phyloP scores from a whole-genome alignment of 2,329 filamentous ascomycete genomes.

The Microascus cirrosus region DNA sequence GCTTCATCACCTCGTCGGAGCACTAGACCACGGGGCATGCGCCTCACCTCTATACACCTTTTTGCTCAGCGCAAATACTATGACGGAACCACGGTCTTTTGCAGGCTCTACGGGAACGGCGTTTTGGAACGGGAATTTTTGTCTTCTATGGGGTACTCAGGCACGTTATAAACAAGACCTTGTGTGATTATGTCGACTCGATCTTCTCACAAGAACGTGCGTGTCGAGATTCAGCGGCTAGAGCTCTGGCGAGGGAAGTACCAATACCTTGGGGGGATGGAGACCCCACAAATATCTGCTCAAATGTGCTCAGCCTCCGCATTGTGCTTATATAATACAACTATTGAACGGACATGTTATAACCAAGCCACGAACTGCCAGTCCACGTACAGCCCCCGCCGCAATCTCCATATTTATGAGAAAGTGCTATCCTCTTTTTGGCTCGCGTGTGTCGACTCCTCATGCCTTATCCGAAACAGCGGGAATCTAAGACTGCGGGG shows the following conservation, averaged over 20 bases:
- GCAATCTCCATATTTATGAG: background rate
- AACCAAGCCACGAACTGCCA: background rate
- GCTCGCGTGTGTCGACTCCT: background rate
- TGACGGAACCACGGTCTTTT: background rate
- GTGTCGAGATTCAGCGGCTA: background rate
- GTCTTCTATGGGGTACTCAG: background rate
- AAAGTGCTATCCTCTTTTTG: background rate
- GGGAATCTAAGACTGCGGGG: background rate
- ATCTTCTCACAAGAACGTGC: background rate
- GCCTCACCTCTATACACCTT: background rate
- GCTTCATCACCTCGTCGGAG: slow-evolving; percentile 44
- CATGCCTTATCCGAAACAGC: background rate
- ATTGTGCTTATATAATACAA: background rate
- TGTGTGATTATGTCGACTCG: background rate
- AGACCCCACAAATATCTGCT: slow-evolving; percentile 32
- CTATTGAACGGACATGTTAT: background rate
- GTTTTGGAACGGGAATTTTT: background rate
- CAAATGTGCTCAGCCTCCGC: slow-evolving; percentile 32
- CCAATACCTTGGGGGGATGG: slow-evolving; percentile 16
- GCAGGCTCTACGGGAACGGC: no score
- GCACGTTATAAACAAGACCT: background rate
- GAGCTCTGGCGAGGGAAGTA: slow-evolving; percentile 15
- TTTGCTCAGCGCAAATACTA: background rate
- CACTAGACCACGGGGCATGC: slow-evolving; percentile 18
- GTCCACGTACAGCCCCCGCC: no score